These are phyloP conservation scores for Pneumocystis jirovecii DNA, from an alignment of 1,139 yeast species.

Conservation along the genomic window DNA sequence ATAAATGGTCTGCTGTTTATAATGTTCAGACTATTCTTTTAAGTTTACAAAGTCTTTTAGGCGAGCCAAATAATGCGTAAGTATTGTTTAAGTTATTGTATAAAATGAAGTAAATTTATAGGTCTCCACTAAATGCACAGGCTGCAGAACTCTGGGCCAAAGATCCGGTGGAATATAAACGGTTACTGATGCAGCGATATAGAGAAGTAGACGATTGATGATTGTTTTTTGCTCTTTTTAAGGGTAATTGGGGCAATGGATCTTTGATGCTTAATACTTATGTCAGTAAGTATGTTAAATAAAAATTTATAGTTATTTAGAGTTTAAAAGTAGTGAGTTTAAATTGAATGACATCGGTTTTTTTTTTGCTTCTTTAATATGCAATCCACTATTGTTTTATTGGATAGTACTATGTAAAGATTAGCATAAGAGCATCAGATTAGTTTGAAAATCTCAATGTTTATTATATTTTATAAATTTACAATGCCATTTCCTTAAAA, in stretches of 20 bases:
- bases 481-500: not conserved
- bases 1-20: conserved; percentile 58
- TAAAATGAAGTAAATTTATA: not conserved
- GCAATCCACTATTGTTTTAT: not conserved
- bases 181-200: conserved; percentile 32
- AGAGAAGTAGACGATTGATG: conserved; percentile 26
- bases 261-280: not conserved
- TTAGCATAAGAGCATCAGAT: not conserved
- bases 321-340: not conserved
- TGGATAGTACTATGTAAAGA: not conserved
- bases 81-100: not conserved
- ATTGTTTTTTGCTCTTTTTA: not conserved
- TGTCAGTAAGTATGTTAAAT: not conserved
- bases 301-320: not conserved
- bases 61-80: conserved; percentile 36
- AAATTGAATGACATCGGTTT: not conserved
- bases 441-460: not conserved
- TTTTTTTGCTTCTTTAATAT: not conserved
- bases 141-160: conserved; percentile 14
- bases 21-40: conserved; percentile 46
- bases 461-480: not conserved
- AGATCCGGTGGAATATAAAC: conserved; percentile 33
- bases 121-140: conserved; percentile 37
- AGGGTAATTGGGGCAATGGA: not conserved
- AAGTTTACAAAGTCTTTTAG: conserved; percentile 43